Evolutionary conservation across 805 yeast species (phyloP).

Genomic region (Teunomyces gatunensis): DNA sequence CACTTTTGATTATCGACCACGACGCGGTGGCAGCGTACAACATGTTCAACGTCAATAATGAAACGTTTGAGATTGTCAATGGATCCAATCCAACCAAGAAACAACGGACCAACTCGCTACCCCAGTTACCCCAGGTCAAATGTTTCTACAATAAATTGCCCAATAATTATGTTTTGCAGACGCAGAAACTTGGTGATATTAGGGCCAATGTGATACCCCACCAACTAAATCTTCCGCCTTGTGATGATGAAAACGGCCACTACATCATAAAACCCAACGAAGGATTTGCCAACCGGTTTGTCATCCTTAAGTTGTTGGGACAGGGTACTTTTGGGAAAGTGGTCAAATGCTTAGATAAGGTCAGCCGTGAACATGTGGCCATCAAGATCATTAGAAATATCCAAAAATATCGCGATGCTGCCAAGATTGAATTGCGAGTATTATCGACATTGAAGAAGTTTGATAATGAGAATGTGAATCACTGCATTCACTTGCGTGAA

Average conservation of each 20-base stretch:
- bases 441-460: slow-evolving; percentile 67
- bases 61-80: slow-evolving; percentile 1
- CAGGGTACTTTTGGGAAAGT: slow-evolving; percentile 95
- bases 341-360: slow-evolving; percentile 72
- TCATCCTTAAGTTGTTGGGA: slow-evolving; percentile 68
- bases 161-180: slow-evolving; percentile 32
- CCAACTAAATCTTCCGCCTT: slow-evolving; percentile 29
- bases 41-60: slow-evolving; percentile 41
- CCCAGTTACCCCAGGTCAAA: slow-evolving; percentile 44
- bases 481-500: slow-evolving; percentile 83
- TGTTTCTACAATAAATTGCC: slow-evolving; percentile 42
- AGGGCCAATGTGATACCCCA: slow-evolving; percentile 40
- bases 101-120: slow-evolving; percentile 42
- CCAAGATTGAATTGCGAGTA: slow-evolving; percentile 86
- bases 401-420: slow-evolving; percentile 93
- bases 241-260: slow-evolving; percentile 74
- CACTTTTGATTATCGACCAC: slow-evolving; percentile 31
- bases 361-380: slow-evolving; percentile 66
- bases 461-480: slow-evolving; percentile 65
- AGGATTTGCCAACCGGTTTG: slow-evolving; percentile 70
- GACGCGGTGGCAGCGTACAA: slow-evolving; percentile 43
- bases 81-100: slow-evolving; percentile 22
- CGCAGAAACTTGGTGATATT: slow-evolving; percentile 40
- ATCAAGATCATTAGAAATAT: slow-evolving; percentile 89
- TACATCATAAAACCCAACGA: slow-evolving; percentile 60